These are phyloP conservation scores for Xylaria sp. DNA, from an alignment of 495 filamentous ascomycete genomes.

Conservation along the genomic window DNA sequence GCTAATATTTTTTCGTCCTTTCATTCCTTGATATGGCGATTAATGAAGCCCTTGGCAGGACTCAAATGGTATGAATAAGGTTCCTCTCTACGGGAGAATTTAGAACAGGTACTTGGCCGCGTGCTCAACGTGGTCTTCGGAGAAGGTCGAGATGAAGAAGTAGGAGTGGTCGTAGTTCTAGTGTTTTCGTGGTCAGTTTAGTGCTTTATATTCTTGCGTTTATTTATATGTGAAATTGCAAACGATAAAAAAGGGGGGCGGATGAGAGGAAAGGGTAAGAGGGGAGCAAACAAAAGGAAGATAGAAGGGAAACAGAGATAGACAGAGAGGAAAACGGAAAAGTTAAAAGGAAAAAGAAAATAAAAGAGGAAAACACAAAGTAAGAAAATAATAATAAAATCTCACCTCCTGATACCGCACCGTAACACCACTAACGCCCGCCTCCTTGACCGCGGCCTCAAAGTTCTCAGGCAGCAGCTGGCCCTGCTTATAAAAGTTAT, in stretches of 20 bases:
- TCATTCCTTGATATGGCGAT: too few relatives aligned
- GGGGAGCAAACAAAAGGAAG: too few relatives aligned
- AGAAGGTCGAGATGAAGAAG: conserved; percentile 89
- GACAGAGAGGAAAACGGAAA: neutral
- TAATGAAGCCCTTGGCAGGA: too few relatives aligned
- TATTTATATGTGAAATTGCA: too few relatives aligned
- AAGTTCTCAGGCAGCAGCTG: conserved; percentile 96
- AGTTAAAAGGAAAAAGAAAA: neutral
- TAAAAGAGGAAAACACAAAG: neutral
- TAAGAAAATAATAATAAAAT: conserved; percentile 20
- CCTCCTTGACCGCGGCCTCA: conserved; percentile 74
- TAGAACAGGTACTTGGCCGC: conserved; percentile 78
- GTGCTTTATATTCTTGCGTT: too few relatives aligned
- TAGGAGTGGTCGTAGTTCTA: conserved; percentile 96
- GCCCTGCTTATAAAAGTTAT: conserved; percentile 93
- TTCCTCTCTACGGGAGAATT: neutral
- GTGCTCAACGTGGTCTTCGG: conserved; percentile 88
- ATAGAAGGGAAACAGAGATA: too few relatives aligned
- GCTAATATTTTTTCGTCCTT: too few relatives aligned
- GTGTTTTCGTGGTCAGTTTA: neutral
- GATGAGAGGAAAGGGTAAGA: too few relatives aligned
- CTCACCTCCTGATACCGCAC: conserved; percentile 80
- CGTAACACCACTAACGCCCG: conserved; percentile 68
- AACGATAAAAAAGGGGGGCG: too few relatives aligned
- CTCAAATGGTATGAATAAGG: neutral